Evolutionary conservation across 176 grass and related monocot species (phyloP), one percentile per base, ranked within the genome.

Genomic region (Zoysia pacifica): DNA sequence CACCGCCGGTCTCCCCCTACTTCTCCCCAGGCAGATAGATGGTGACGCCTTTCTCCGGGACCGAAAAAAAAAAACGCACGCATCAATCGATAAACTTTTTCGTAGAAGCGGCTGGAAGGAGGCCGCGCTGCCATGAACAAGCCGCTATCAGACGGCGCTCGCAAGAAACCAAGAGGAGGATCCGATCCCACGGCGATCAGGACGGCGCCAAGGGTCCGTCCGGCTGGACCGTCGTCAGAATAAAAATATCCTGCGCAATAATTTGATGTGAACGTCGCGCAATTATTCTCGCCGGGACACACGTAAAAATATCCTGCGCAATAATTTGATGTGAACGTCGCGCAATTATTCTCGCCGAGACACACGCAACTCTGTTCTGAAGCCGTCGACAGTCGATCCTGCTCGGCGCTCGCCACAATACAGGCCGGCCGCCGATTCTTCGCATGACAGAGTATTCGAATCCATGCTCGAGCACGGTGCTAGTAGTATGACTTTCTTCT

Each of bases 241-340:
- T 2, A 13, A 6, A 79, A 79, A 69, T 68, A 79, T 79, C 36
- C n/a, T 7, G 7, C 14, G 6, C 48, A 69, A 69, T 79, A 35
- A 79, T 56, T 44, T 28, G 76, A 79, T 15, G 48, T 35, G 28
- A 19, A 67, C 76, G 15, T 3, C 7, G 62, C 10, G 11, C 47
- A 53, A 67, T 78, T 78, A 78, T 78, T 78, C 28, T 28, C 28
- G 62, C 15, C 6, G 62, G 9, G 62, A 6, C 50, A 13, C 50
- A 28, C 28, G 28, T 2, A 13, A 6, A 79, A 79, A 69, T 68
- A 79, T 79, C 36, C n/a, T 7, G 7, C 14, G 6, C 48, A 69
- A 69, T 79, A 35, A 79, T 56, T 44, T 28, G 76, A 79, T 15
- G 48, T 35, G 28, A 19, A 67, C 76, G 15, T 3, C 7, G 62